phyloP scores from a whole-genome alignment of 176 grass and related monocot species.

The Poa pratensis region DNA sequence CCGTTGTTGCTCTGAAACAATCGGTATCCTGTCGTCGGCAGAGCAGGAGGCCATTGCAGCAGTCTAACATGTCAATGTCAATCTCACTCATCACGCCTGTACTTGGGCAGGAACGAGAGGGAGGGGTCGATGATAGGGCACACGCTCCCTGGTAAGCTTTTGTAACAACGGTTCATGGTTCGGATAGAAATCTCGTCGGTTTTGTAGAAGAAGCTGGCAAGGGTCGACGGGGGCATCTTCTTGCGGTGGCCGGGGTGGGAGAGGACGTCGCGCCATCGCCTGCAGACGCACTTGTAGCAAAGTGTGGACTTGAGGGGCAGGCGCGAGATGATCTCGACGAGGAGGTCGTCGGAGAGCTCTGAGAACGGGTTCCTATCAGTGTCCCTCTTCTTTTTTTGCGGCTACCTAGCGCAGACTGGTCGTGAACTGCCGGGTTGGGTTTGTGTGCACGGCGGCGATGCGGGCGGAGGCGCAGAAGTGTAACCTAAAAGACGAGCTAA shows the following conservation, averaged over 20 bases:
- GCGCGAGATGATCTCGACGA: slow-evolving; percentile 1
- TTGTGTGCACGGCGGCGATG: too few species aligned
- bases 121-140: background rate
- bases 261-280: background rate
- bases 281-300: background rate
- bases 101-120: background rate
- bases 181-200: background rate
- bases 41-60: background rate
- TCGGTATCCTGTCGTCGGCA: background rate
- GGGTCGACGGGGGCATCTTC: background rate
- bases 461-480: too few species aligned
- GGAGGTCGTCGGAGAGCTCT: background rate
- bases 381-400: background rate
- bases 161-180: background rate
- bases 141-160: background rate
- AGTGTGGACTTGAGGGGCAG: background rate
- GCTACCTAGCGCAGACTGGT: too few species aligned
- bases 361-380: background rate
- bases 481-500: too few species aligned
- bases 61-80: background rate
- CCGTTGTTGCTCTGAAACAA: background rate
- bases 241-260: background rate
- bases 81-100: background rate
- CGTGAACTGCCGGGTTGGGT: too few species aligned
- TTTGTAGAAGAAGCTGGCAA: background rate